These are phyloP conservation scores for Coniochaeta sp. DNA, from an alignment of 2,329 filamentous ascomycete genomes.

Conservation along the genomic window DNA sequence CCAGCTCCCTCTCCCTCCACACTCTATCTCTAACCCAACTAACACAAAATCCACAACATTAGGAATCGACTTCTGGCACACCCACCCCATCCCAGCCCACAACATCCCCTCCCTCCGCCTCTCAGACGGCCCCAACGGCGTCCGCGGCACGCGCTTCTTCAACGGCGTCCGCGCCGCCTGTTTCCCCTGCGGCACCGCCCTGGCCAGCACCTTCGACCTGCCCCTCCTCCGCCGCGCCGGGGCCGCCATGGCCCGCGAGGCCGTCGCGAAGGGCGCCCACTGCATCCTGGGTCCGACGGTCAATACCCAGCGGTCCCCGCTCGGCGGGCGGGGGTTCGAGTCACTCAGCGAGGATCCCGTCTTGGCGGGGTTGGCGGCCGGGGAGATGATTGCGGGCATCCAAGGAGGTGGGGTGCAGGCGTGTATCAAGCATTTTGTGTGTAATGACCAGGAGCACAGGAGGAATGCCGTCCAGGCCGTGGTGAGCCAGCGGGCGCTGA, in stretches of 20 bases:
- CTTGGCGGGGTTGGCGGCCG: slow-evolving; percentile 45
- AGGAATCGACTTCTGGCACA: slow-evolving; percentile 66
- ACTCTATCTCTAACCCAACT: neutral
- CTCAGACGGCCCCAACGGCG: slow-evolving; percentile 63
- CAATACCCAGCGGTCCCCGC: slow-evolving; percentile 53
- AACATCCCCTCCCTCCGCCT: slow-evolving; percentile 57
- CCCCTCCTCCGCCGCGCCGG: slow-evolving; percentile 43
- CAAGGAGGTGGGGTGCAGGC: slow-evolving; percentile 49
- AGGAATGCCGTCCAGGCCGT: slow-evolving; percentile 48
- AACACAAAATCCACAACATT: too few relatives aligned
- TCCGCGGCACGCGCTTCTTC: slow-evolving; percentile 62
- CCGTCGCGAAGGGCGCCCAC: slow-evolving; percentile 49
- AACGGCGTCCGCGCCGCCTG: slow-evolving; percentile 53
- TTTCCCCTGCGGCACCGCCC: slow-evolving; percentile 50
- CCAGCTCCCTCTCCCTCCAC: slow-evolving; percentile 4
- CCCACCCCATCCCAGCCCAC: slow-evolving; percentile 49
- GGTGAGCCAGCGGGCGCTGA: slow-evolving; percentile 46
- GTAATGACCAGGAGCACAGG: slow-evolving; percentile 54
- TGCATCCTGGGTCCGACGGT: slow-evolving; percentile 54
- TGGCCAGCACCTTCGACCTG: slow-evolving; percentile 51
- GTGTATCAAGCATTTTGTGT: slow-evolving; percentile 53
- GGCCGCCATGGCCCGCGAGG: slow-evolving; percentile 42
- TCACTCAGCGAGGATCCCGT: slow-evolving; percentile 52
- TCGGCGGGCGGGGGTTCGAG: slow-evolving; percentile 53
- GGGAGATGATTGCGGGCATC: slow-evolving; percentile 45